Evolutionary conservation across 805 yeast genomes (phyloP).

Genomic region (Barnettozyma sp.): DNA sequence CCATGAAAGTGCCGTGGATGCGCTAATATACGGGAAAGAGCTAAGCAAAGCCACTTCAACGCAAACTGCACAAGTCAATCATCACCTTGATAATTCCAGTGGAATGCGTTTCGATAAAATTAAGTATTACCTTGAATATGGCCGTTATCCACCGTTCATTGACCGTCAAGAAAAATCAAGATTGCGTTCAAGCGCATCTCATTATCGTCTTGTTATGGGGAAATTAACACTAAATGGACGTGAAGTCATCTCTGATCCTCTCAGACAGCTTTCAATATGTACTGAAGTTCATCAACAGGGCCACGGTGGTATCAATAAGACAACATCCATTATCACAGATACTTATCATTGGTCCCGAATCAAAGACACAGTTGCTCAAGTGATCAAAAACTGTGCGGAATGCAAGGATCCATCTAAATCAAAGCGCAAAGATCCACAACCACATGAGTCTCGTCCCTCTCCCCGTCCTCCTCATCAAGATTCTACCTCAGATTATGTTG

Average conservation of each 20-base stretch:
- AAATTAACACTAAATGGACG: conserved; percentile 68
- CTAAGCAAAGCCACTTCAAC: conserved; percentile 44
- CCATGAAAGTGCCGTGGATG: conserved; percentile 78
- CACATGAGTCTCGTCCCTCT: conserved; percentile 7
- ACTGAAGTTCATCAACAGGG: conserved; percentile 57
- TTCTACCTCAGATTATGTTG: conserved; percentile 1
- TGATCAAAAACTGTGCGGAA: conserved; percentile 65
- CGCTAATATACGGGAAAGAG: conserved; percentile 78
- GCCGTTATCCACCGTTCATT: conserved; percentile 77
- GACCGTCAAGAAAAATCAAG: conserved; percentile 86
- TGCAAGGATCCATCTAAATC: conserved; percentile 37
- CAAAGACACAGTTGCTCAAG: conserved; percentile 78
- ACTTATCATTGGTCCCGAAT: conserved; percentile 88
- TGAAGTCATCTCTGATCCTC: conserved; percentile 77
- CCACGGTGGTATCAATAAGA: conserved; percentile 86
- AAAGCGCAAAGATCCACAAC: conserved; percentile 13
- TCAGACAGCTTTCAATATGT: conserved; percentile 68
- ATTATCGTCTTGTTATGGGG: conserved; percentile 65
- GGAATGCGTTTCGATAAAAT: conserved; percentile 63
- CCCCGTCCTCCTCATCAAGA: conserved; percentile 3
- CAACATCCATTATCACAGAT: conserved; percentile 71
- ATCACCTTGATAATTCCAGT: conserved; percentile 34
- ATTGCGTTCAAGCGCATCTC: conserved; percentile 70
- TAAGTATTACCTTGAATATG: conserved; percentile 70
- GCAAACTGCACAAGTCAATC: conserved; percentile 6